A percentile compares a stretch with the other conserved stretches of the same genome.
These are phyloP conservation scores for Pichia phayaonensis DNA, from an alignment of 805 yeast genomes.

Conservation along the genomic window DNA sequence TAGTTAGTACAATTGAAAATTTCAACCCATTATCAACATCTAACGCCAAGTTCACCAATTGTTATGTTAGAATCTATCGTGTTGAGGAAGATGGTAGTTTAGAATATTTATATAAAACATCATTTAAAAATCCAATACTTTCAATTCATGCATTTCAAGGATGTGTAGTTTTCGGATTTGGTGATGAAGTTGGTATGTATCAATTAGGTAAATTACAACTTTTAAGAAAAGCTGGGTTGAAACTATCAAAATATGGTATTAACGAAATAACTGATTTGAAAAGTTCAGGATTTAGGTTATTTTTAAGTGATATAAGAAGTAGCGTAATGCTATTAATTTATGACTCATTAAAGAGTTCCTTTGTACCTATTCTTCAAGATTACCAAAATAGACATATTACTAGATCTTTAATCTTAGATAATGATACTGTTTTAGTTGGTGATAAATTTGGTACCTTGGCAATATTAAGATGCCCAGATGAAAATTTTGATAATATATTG, in stretches of 20 bases:
- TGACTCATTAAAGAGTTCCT: constrained; percentile 39
- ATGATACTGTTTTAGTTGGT: constrained; percentile 71
- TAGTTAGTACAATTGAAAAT: constrained; percentile 37
- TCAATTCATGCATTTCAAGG: constrained; percentile 52
- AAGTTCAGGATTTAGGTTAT: constrained; percentile 50
- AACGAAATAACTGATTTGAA: constrained; percentile 47
- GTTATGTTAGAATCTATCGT: constrained; percentile 32
- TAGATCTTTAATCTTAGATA: constrained; percentile 52
- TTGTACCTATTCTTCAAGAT: constrained; percentile 67
- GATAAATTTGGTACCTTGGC: constrained; percentile 82
- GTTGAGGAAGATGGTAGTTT: constrained; percentile 33
- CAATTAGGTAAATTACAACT: constrained; percentile 77
- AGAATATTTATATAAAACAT: constrained; percentile 52
- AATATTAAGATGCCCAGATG: constrained; percentile 52
- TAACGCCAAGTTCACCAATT: constrained; percentile 12
- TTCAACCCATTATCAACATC: constrained; percentile 21
- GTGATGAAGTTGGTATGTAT: constrained; percentile 46
- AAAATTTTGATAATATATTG: not conserved
- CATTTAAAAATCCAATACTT: constrained; percentile 38
- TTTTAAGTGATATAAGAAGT: constrained; percentile 64
- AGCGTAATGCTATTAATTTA: constrained; percentile 54
- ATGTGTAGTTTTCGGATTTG: constrained; percentile 51
- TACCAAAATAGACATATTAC: constrained; percentile 60
- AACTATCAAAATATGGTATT: constrained; percentile 28
- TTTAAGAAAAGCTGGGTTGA: constrained; percentile 52